Percentiles rank a stretch among this genome's conserved stretches.
These are phyloP conservation scores for Aspergillus uvarum DNA, from an alignment of 2,329 filamentous ascomycete genomes.

Conservation along the genomic window DNA sequence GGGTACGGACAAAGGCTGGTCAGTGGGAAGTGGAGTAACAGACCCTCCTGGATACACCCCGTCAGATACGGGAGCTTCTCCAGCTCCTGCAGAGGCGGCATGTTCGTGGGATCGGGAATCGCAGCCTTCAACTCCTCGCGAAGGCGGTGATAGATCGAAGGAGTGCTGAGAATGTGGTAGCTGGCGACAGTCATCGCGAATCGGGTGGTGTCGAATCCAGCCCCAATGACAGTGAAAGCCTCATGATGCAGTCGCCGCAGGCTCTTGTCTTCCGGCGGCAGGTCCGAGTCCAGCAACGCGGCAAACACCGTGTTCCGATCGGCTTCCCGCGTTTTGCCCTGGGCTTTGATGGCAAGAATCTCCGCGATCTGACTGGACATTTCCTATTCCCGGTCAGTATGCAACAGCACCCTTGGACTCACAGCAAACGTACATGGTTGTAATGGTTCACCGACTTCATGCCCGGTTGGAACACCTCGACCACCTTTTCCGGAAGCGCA, in stretches of 20 bases:
- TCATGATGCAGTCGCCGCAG: conserved; percentile 26
- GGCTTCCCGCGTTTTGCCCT: not conserved
- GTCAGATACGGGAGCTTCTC: conserved; percentile 35
- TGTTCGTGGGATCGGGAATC: conserved; percentile 21
- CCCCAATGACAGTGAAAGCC: conserved; percentile 27
- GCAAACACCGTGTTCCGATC: conserved; percentile 20
- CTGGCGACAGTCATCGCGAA: conserved; percentile 27
- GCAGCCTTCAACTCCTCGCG: conserved; percentile 29
- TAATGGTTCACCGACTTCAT: conserved; percentile 12
- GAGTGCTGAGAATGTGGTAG: conserved; percentile 34
- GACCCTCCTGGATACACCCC: conserved; percentile 16
- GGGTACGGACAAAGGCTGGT: too few species aligned
- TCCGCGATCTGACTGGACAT: conserved; percentile 10
- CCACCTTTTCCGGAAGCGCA: conserved; percentile 10
- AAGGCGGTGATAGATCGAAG: conserved; percentile 24
- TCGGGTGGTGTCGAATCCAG: conserved; percentile 32
- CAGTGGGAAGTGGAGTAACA: not conserved
- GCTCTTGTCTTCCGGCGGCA: conserved; percentile 38
- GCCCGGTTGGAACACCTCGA: conserved; percentile 9
- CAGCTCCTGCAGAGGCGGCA: conserved; percentile 21
- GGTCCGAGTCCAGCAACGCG: conserved; percentile 32
- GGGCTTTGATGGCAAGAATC: not conserved
- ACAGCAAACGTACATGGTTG: conserved; percentile 1
- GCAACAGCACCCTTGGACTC: not conserved
- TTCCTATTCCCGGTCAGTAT: conserved; percentile 1